Evolutionary conservation across 305 asterid species (phyloP), one percentile per base, ranked within the genome.

Genomic region (Fraxinus nigra): DNA sequence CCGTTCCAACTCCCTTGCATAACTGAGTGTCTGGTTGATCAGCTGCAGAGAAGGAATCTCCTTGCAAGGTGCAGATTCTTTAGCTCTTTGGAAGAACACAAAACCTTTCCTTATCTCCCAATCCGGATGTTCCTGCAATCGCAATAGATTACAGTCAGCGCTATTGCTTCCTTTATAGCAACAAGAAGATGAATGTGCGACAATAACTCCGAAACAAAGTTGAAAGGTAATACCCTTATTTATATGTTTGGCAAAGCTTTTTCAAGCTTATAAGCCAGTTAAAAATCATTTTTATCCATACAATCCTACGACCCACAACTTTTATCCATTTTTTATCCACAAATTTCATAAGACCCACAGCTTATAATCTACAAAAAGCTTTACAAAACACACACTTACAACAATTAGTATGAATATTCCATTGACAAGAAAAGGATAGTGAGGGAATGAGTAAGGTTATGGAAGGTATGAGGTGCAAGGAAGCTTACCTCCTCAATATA

Each of bases 31-130:
- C 87, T 89, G 90, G 69, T 87, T 89, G 80, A 89, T 88, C 70
- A 89, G 92, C 86, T 94, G 97, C 89, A 94, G 84, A 3, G 98
- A 95, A 0, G 98, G 99, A 18, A 95, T 95, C 93, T 94, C 98
- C 92, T 92, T 95, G 93, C 96, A 95, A 30, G 97, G 92, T 1
- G 89, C 83, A 9, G 94, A 88, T 81, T 94, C 99, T 83, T 93
- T 93, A 1, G 95, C 93, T 83, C 84, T 87, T 82, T 92, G 95
- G 88, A 95, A 93, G 43, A 87, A 84, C 78, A 95, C 91, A 59
- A 80, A 77, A 7, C 93, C 95, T 10, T 86, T 82, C 82, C 91
- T 88, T 30, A 92, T 87, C 90, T 93, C 99, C 99, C 98, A 95
- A 83, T 92, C 98, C 0, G 97, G 95, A 78, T 93, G 97, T 82